phyloP scores from a whole-genome alignment of 1,284 basidiomycete species.

The Leccinum ponderosum region DNA sequence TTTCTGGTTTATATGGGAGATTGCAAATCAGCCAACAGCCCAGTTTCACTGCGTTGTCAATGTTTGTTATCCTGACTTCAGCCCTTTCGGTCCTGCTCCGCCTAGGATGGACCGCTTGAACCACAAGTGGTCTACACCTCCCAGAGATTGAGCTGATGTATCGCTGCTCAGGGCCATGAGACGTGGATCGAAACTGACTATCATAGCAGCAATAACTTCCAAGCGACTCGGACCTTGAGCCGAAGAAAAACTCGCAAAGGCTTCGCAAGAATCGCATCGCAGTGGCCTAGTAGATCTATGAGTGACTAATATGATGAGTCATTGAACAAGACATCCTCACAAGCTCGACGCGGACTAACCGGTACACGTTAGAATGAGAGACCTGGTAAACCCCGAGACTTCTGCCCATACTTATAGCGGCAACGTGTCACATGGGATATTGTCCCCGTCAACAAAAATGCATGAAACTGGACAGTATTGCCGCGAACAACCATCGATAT shows the following conservation, averaged over 20 bases:
- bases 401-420: slow-evolving; percentile 8
- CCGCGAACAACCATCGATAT: neutral
- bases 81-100: neutral
- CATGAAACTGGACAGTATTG: neutral
- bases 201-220: slow-evolving; percentile 14
- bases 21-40: slow-evolving; percentile 18
- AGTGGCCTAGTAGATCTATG: neutral
- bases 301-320: too few species aligned
- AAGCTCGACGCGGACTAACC: slow-evolving; percentile 11
- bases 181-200: slow-evolving; percentile 17
- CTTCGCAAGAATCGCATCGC: slow-evolving; percentile 2
- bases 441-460: neutral
- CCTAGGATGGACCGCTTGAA: slow-evolving; percentile 25
- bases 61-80: slow-evolving; percentile 4
- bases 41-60: slow-evolving; percentile 7
- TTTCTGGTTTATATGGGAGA: neutral
- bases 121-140: slow-evolving; percentile 21
- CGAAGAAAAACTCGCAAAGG: too few species aligned
- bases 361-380: neutral
- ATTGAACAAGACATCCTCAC: neutral
- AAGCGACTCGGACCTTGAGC: neutral
- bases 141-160: slow-evolving; percentile 25
- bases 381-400: neutral
- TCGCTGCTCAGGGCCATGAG: slow-evolving; percentile 18
- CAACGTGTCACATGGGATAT: neutral